Evolutionary conservation across 2,329 filamentous ascomycete genomes (phyloP).

Genomic region (Echinosphaeria canescens): DNA sequence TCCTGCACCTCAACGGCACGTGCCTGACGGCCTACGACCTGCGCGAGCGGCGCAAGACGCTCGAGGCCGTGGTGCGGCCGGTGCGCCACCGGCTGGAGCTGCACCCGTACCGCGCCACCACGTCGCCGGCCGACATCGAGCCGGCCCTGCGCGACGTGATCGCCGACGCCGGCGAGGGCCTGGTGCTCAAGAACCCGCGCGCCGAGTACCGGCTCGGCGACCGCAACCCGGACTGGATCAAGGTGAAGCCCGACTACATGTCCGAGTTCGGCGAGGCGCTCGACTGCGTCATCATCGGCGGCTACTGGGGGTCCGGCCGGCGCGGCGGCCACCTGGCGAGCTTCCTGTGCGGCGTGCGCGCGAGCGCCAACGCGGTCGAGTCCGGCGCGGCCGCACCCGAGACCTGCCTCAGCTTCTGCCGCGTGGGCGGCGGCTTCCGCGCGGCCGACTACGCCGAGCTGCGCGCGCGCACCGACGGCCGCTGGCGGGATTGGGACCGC

Average conservation of each 20-base stretch:
- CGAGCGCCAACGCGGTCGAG: slow-evolving; percentile 44
- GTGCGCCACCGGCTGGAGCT: slow-evolving; percentile 66
- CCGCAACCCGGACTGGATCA: slow-evolving; percentile 92
- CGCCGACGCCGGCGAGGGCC: slow-evolving; percentile 68
- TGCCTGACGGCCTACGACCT: slow-evolving; percentile 67
- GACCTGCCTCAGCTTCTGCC: slow-evolving; percentile 89
- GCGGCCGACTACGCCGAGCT: slow-evolving; percentile 71
- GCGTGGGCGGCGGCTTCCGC: slow-evolving; percentile 85
- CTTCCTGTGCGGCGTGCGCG: slow-evolving; percentile 74
- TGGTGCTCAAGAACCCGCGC: slow-evolving; percentile 83
- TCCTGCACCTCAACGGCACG: slow-evolving; percentile 68
- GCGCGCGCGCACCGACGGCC: slow-evolving; percentile 66
- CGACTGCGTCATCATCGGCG: slow-evolving; percentile 76
- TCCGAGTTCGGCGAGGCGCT: slow-evolving; percentile 84
- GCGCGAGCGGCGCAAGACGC: slow-evolving; percentile 54
- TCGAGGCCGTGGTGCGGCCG: slow-evolving; percentile 47
- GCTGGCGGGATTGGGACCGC: slow-evolving; percentile 74
- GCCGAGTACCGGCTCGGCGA: slow-evolving; percentile 75
- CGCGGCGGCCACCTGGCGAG: slow-evolving; percentile 68
- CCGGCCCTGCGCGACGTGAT: slow-evolving; percentile 62
- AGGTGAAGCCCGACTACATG: slow-evolving; percentile 98
- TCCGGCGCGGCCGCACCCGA: slow-evolving; percentile 38
- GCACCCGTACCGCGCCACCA: slow-evolving; percentile 48
- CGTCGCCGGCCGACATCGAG: slow-evolving; percentile 52
- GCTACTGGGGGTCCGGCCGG: slow-evolving; percentile 76